These are phyloP conservation scores for Colletotrichum cuscutae DNA, from an alignment of 2,329 filamentous ascomycete species.

Conservation along the genomic window DNA sequence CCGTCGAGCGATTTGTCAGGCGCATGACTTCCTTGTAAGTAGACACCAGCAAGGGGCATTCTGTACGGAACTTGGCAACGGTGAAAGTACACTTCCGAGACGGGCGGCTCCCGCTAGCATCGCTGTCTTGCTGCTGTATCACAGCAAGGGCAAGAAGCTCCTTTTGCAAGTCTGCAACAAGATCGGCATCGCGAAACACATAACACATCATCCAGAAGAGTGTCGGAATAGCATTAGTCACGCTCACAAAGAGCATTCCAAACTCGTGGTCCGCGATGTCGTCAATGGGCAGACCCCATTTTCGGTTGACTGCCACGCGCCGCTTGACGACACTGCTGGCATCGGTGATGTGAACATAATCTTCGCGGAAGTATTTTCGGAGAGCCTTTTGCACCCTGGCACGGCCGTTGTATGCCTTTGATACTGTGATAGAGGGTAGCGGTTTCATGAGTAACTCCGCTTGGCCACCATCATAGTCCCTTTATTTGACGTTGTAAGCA, in stretches of 20 bases:
- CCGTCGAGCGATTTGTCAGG: slow-evolving; percentile 12
- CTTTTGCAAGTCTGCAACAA: not conserved
- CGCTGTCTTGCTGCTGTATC: not conserved
- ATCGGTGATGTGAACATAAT: slow-evolving; percentile 38
- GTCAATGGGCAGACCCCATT: slow-evolving; percentile 41
- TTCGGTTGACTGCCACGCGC: slow-evolving; percentile 42
- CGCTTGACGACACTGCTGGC: slow-evolving; percentile 44
- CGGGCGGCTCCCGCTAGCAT: not conserved
- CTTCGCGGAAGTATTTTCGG: slow-evolving; percentile 42
- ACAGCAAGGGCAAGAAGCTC: not conserved
- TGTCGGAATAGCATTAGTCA: slow-evolving; percentile 50
- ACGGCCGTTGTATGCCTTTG: slow-evolving; percentile 39
- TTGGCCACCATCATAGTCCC: slow-evolving; percentile 18
- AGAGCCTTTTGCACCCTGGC: slow-evolving; percentile 40
- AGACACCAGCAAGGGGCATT: slow-evolving; percentile 6
- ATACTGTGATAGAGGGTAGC: slow-evolving; percentile 30
- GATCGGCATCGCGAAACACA: slow-evolving; percentile 37
- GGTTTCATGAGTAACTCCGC: slow-evolving; percentile 16
- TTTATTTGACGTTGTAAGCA: not conserved
- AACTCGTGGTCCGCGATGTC: slow-evolving; percentile 47
- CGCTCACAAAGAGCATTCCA: slow-evolving; percentile 43
- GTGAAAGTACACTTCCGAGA: not conserved
- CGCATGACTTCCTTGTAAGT: slow-evolving; percentile 26
- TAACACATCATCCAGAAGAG: slow-evolving; percentile 49
- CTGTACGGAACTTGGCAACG: not conserved